phyloP scores from a whole-genome alignment of 1,284 basidiomycete species.

The Afroboletus lepidellus region DNA sequence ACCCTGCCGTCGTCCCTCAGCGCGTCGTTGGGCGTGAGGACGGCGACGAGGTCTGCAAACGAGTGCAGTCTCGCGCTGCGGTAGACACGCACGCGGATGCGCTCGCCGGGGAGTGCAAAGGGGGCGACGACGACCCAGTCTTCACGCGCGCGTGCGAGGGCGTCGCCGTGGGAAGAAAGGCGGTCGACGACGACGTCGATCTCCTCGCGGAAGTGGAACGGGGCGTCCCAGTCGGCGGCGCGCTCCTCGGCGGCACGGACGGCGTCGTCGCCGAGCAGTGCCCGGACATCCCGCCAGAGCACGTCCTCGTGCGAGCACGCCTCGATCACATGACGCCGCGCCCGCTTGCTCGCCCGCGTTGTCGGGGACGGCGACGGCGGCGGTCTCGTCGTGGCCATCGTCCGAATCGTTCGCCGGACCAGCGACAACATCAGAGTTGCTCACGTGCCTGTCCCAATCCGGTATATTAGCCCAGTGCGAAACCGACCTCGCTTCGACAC shows the following conservation, averaged over 20 bases:
- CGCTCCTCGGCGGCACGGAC: constrained; percentile 51
- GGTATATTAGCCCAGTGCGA: background rate
- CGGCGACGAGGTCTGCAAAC: constrained; percentile 71
- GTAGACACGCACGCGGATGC: constrained; percentile 69
- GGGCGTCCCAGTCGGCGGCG: constrained; percentile 55
- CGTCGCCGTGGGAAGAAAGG: constrained; percentile 68
- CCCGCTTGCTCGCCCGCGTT: background rate
- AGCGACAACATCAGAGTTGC: background rate
- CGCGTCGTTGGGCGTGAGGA: constrained; percentile 63
- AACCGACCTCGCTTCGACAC: background rate
- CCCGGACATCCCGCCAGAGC: constrained; percentile 66
- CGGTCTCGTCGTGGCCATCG: background rate
- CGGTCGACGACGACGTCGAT: constrained; percentile 65
- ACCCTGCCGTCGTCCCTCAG: constrained; percentile 66
- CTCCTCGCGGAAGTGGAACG: constrained; percentile 60
- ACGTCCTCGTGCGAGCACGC: constrained; percentile 58
- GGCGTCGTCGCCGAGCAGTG: constrained; percentile 62
- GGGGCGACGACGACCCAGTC: constrained; percentile 84
- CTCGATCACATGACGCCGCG: constrained; percentile 1
- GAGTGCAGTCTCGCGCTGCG: constrained; percentile 68
- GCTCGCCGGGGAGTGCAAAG: constrained; percentile 81
- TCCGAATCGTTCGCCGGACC: background rate
- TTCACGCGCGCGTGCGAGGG: constrained; percentile 56
- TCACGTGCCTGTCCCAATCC: background rate
- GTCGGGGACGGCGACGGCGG: background rate